These are phyloP conservation scores for Hordeum vulgare DNA, from an alignment of 176 grass and related monocot genomes.

Conservation along the genomic window MorexV3_pseudomolecules_assembly NC_058524.1:594998788-594999287, in stretches of 20 bases:
- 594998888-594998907: neutral
- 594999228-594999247: neutral
- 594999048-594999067: too few species aligned
- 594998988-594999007: neutral
- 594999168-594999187: constrained; percentile 80
- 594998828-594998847: neutral
- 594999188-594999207: constrained; percentile 89
- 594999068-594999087: neutral
- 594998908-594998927: constrained; percentile 22
- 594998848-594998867: neutral
- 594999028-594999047: too few species aligned
- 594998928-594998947: constrained; percentile 58
- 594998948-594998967: constrained; percentile 18
- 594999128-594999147: neutral
- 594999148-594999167: constrained; percentile 67
- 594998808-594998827: neutral
- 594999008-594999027: neutral
- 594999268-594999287: neutral
- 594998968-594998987: neutral
- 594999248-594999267: neutral
- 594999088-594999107: neutral
- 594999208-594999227: constrained; percentile 92
- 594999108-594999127: neutral
- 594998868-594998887: neutral
- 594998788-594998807: neutral